Evolutionary conservation across 2,329 filamentous ascomycete genomes (phyloP).

Genomic region (Nigrograna mackinnonii): DNA sequence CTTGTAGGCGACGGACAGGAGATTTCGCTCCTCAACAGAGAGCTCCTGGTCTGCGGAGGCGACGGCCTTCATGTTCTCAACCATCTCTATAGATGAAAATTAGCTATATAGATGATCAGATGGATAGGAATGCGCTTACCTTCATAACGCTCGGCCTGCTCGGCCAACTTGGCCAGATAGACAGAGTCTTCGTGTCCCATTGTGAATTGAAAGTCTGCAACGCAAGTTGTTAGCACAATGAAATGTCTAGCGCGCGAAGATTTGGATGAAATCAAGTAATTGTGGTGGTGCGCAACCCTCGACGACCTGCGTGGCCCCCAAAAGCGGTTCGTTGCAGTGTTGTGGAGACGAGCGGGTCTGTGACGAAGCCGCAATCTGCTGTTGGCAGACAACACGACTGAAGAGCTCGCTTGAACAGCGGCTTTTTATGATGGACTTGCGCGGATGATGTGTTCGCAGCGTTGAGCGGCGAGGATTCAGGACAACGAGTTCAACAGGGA

Average conservation of each 20-base stretch:
- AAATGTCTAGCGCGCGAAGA: conserved; percentile 12
- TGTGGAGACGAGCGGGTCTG: conserved; percentile 10
- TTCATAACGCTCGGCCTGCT: conserved; percentile 99
- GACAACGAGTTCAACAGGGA: too few species aligned
- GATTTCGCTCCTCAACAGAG: conserved; percentile 92
- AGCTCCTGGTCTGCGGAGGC: conserved; percentile 74
- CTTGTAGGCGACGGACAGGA: conserved; percentile 98
- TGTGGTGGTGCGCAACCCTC: not conserved
- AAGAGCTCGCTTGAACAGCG: conserved; percentile 8
- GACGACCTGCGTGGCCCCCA: not conserved
- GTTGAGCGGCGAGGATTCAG: too few species aligned
- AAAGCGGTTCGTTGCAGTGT: not conserved
- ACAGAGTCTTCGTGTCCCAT: conserved; percentile 99
- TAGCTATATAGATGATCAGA: conserved; percentile 10
- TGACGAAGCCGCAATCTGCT: conserved; percentile 2
- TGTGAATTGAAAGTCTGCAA: conserved; percentile 53
- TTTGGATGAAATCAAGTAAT: not conserved
- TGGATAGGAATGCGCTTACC: conserved; percentile 57
- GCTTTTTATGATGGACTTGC: conserved; percentile 18
- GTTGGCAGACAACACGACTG: conserved; percentile 4
- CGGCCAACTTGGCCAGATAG: conserved; percentile 99
- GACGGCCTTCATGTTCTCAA: conserved; percentile 99
- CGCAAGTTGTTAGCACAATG: conserved; percentile 24
- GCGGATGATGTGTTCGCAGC: conserved; percentile 18
- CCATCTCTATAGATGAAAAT: conserved; percentile 74